Evolutionary conservation across 2,329 filamentous ascomycete genomes (phyloP).

Genomic region (Zasmidium angulare): DNA sequence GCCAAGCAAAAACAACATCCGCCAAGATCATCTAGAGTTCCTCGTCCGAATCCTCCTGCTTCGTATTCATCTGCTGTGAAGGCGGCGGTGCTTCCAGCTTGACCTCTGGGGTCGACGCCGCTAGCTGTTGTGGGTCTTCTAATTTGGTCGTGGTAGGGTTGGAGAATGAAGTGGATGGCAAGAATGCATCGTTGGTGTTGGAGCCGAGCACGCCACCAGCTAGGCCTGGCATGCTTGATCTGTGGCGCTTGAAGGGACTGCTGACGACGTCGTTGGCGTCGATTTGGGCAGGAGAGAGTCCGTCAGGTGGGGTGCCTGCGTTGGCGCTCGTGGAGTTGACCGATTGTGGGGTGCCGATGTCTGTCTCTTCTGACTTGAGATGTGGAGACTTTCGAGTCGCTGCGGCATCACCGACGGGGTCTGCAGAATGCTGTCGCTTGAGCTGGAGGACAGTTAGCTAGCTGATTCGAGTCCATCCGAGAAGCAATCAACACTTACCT

Average conservation of each 20-base stretch:
- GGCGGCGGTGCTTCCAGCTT: constrained; percentile 15
- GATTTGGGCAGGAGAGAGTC: constrained; percentile 18
- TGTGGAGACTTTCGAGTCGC: constrained; percentile 46
- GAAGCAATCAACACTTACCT: constrained; percentile 55
- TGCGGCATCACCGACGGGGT: constrained; percentile 55
- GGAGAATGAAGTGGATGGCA: constrained; percentile 15
- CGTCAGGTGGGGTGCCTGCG: constrained; percentile 35
- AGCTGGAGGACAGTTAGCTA: constrained; percentile 54
- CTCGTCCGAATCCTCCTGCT: constrained; percentile 44
- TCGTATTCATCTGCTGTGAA: not conserved
- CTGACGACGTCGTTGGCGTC: constrained; percentile 57
- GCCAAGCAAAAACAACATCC: too few relatives aligned
- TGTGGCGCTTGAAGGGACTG: constrained; percentile 74
- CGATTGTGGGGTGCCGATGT: constrained; percentile 43
- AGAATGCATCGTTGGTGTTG: constrained; percentile 20
- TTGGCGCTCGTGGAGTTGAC: constrained; percentile 32
- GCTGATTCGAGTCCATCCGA: not conserved
- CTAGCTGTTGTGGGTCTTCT: constrained; percentile 34
- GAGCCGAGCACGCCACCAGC: constrained; percentile 18
- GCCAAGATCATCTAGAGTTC: constrained; percentile 38
- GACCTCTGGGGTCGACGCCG: constrained; percentile 31
- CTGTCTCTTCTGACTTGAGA: constrained; percentile 38
- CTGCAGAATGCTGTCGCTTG: constrained; percentile 76
- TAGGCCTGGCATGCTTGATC: constrained; percentile 56
- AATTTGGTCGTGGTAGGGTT: constrained; percentile 6